phyloP scores from a whole-genome alignment of 768 basidiomycete species.

The Hydnomerulius pinastri region DNA sequence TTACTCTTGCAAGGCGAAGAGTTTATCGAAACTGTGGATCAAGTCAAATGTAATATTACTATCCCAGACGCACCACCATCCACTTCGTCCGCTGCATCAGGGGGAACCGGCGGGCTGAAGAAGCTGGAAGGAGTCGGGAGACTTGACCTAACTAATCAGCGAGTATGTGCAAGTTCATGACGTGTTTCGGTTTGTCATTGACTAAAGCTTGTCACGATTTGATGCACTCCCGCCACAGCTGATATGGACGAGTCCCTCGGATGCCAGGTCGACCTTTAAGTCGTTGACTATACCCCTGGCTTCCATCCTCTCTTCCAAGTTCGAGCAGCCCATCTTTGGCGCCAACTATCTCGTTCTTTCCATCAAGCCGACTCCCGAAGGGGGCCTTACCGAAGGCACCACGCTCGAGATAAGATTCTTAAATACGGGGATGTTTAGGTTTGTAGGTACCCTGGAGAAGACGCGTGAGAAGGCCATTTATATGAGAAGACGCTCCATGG shows the following conservation, averaged over 20 bases:
- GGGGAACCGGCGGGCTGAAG: conserved; percentile 55
- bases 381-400: conserved; percentile 67
- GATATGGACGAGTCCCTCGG: conserved; percentile 55
- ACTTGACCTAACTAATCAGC: conserved; percentile 68
- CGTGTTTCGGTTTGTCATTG: conserved; percentile 4
- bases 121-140: conserved; percentile 61
- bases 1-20: conserved; percentile 66
- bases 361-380: conserved; percentile 64
- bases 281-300: conserved; percentile 59
- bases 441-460: conserved; percentile 73
- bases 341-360: conserved; percentile 68
- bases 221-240: conserved; percentile 55
- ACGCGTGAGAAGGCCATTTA: conserved; percentile 73
- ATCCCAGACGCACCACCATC: conserved; percentile 57
- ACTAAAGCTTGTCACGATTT: not conserved
- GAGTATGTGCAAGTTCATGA: conserved; percentile 46
- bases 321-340: conserved; percentile 75
- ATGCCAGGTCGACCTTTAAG: conserved; percentile 37
- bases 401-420: conserved; percentile 67
- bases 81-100: conserved; percentile 42
- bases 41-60: conserved; percentile 57
- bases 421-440: conserved; percentile 71
- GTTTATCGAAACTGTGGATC: conserved; percentile 56
- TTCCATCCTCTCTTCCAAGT: conserved; percentile 66
- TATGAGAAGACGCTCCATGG: conserved; percentile 60